Conservation (phyloP, 768 basidiomycete genomes). For the Mycena belliarum region DNA sequence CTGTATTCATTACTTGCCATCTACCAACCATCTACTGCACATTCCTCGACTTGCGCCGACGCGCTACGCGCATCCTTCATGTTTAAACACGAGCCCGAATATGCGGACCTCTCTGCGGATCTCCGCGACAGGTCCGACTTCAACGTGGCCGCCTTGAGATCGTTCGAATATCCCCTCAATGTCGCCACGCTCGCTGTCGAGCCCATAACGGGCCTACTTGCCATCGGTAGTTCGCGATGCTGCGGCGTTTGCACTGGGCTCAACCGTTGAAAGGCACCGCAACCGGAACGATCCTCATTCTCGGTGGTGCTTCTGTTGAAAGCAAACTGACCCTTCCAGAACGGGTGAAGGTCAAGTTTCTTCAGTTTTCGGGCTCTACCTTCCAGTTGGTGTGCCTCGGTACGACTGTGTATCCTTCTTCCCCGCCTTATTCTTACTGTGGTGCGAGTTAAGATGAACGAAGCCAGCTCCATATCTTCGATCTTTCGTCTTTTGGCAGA, state of each 20-base stretch:
- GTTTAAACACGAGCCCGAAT: constrained; percentile 41
- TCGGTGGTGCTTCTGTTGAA: constrained; percentile 70
- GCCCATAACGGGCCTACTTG: constrained; percentile 61
- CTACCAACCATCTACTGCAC: neutral
- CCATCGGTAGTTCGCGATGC: constrained; percentile 44
- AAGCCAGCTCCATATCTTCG: constrained; percentile 61
- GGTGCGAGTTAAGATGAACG: constrained; percentile 43
- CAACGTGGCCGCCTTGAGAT: constrained; percentile 51
- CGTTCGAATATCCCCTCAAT: constrained; percentile 51
- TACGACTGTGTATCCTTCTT: constrained; percentile 29
- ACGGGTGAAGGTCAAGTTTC: constrained; percentile 50
- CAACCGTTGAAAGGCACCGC: constrained; percentile 52
- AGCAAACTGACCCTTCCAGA: constrained; percentile 48
- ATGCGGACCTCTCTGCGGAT: constrained; percentile 58
- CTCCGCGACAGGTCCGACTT: constrained; percentile 59
- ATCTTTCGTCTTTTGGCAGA: constrained; percentile 50
- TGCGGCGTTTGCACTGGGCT: neutral
- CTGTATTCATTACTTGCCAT: neutral
- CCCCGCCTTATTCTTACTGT: neutral
- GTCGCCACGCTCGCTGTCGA: constrained; percentile 58
- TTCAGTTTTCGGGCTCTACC: constrained; percentile 59
- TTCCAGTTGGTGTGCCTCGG: constrained; percentile 65
- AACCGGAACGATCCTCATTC: constrained; percentile 61
- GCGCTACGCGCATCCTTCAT: constrained; percentile 26
- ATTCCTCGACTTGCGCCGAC: neutral